phyloP scores from a whole-genome alignment of 164 flowering plant genomes.

The Buxus sempervirens region DNA sequence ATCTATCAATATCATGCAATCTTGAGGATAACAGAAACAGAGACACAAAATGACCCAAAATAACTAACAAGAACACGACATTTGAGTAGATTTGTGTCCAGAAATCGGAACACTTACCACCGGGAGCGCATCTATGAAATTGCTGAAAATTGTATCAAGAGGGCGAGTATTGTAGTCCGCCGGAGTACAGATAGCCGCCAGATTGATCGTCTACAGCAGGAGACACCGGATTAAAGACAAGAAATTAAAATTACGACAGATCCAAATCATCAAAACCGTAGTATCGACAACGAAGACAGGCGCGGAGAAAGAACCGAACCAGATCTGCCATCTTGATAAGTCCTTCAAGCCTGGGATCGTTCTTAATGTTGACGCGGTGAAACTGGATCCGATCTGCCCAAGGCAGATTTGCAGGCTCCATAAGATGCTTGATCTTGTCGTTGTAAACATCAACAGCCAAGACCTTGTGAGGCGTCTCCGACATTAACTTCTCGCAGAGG shows the following conservation, averaged over 20 bases:
- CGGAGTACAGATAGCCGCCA: conserved; percentile 87
- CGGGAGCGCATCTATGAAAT: conserved; percentile 80
- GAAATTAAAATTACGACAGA: too few species aligned
- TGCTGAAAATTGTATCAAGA: conserved; percentile 76
- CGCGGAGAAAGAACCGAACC: conserved; percentile 31
- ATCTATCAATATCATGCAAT: conserved; percentile 8
- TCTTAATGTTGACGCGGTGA: conserved; percentile 91
- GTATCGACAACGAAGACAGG: too few species aligned
- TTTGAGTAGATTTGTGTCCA: too few species aligned
- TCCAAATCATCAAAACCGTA: too few species aligned
- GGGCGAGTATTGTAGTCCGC: conserved; percentile 88
- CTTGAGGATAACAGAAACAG: too few species aligned
- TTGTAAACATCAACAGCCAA: conserved; percentile 33
- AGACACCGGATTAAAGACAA: conserved; percentile 1
- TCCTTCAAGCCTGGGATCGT: conserved; percentile 94
- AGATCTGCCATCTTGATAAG: conserved; percentile 98
- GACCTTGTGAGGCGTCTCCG: conserved; percentile 28
- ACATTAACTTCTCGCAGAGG: conserved; percentile 35
- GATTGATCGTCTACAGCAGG: conserved; percentile 58
- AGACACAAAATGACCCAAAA: background rate
- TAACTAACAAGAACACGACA: background rate
- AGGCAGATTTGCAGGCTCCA: conserved; percentile 12
- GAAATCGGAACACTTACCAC: conserved; percentile 42
- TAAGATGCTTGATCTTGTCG: conserved; percentile 35
- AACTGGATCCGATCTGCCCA: conserved; percentile 79